Evolutionary conservation across 2,329 filamentous ascomycete genomes (phyloP), one percentile per base, ranked within the genome.

Genomic region (Ophiostoma fasciatum): DNA sequence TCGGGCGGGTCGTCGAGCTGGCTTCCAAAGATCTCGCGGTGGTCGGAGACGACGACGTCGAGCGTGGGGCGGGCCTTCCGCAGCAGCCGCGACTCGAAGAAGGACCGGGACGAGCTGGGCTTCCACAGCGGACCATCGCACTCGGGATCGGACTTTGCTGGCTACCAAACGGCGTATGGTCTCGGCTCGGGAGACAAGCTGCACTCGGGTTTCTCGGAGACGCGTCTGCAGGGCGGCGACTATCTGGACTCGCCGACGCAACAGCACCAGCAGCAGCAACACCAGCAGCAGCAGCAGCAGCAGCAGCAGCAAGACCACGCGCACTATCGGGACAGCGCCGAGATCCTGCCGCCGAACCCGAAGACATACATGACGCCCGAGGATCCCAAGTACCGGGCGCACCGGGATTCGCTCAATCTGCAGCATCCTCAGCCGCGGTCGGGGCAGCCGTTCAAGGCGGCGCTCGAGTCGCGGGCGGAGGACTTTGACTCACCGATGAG

Each of bases 1-100:
- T 88, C 83, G 1, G 80, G 72, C 51, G 75, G 76, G 39, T 90
- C 84, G 1, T 83, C 82, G 0, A 65, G 71, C 35, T 76, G 74
- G 64, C 81, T 93, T 42, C 85, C 87, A 18, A 94, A 93, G 62
- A 87, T 94, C 43, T 96, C 90, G 6, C 74, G 90, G 29, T 98
- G 90, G 90, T 96, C 88, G 0, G 90, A 92, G 60, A 96, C 88
- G 3, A 98, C 90, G 0, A 73, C 87, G 4, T 94, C 85, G 1
- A 93, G 84, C 42, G 75, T 85, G 29, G 78, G 82, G 30, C 79
- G 80, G 47, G 80, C 78, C 28, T 80, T 87, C 54, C 74, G 79
- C 28, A 74, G 71, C 48, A 82, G 74, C 51, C 72, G 68, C 48
- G 65, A 69, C 29, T 63, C 64, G 59, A 76, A 62, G 59, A 75